Base-by-base conservation (phyloP, 495 filamentous ascomycete genomes). In the Gamarada debralockiae region DNA sequence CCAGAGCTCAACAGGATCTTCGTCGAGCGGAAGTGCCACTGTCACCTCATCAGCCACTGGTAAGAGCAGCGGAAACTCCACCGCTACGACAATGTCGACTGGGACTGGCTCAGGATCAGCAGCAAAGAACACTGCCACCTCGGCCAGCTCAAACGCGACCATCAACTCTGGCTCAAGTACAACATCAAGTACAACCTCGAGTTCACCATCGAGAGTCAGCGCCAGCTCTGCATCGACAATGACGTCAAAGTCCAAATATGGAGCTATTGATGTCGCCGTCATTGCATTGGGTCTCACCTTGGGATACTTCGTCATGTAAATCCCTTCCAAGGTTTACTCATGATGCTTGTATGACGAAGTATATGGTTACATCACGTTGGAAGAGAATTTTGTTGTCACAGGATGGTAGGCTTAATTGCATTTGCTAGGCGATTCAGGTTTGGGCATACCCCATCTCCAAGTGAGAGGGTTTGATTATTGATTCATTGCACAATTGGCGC, bases 271-370 rank as follows among this genome's bases (percentile, higher is more conserved):
- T 51, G 14, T 53, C 10, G 34, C 47, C 17, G 57, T 64, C 33
- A 53, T 60, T 10, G 57, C 24, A 6, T 38, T 64, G 12, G 61
- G 61, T 50, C 55, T 64, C 6, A 54, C 50, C 20, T 40, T 64
- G 14, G 61, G 61, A 8, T 60, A 58, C 34, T 25, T 64, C 21
- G 57, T 64, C 42, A 58, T 60, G 57, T 64, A 58, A 59, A 37
- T 10, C 12, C 7, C 21, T 27, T 22, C 51, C 2, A 3, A n/a
- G 23, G 20, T 3, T 3, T 40, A 33, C 25, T 51, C 21, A 27
- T 12, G 36, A 17, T 17, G 48, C 13, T 40, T 31, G 34, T 41
- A 41, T n/a, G n/a, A n/a, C n/a, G n/a, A 48, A 24, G n/a, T 48
- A 1, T n/a, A 24, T 10, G 14, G 27, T 31, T 27, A 34, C 8